A percentile compares a stretch with the other conserved stretches of the same genome.
Conservation (phyloP, 768 basidiomycete genomes). For the Boletus tylopilopsis region DNA sequence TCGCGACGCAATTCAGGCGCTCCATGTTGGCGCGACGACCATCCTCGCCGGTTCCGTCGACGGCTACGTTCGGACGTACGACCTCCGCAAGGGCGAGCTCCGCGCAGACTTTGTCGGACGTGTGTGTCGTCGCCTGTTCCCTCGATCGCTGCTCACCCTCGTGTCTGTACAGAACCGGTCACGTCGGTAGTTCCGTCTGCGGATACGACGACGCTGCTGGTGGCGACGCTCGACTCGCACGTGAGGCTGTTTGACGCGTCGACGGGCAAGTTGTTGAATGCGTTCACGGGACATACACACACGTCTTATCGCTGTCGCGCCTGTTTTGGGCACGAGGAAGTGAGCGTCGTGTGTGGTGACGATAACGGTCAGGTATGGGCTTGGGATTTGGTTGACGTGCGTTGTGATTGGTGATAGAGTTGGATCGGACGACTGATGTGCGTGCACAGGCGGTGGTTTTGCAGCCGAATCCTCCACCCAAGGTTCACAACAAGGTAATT, state of each 20-base stretch:
- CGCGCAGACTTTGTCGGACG: constrained; percentile 88
- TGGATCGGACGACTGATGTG: constrained; percentile 1
- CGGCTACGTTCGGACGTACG: constrained; percentile 89
- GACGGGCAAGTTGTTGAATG: constrained; percentile 81
- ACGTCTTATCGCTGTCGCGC: constrained; percentile 74
- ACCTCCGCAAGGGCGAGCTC: constrained; percentile 89
- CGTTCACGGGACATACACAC: constrained; percentile 76
- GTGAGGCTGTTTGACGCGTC: constrained; percentile 81
- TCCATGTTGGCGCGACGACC: constrained; percentile 62
- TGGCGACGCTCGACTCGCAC: constrained; percentile 79
- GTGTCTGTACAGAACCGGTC: constrained; percentile 63
- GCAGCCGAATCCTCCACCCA: constrained; percentile 69
- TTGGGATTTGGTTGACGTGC: constrained; percentile 90
- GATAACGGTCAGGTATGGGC: constrained; percentile 87
- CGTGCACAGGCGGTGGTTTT: constrained; percentile 61
- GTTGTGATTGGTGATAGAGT: constrained; percentile 18
- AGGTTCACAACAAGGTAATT: constrained; percentile 78
- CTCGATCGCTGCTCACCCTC: background rate
- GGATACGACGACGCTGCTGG: constrained; percentile 77
- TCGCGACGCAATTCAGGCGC: constrained; percentile 78
- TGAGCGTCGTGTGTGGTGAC: constrained; percentile 80
- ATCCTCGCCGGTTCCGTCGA: constrained; percentile 87
- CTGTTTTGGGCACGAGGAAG: constrained; percentile 82
- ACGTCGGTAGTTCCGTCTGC: constrained; percentile 77
- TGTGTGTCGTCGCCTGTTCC: constrained; percentile 38